Evolutionary conservation across 768 basidiomycete genomes (phyloP).

Genomic region (Boletellus sp.): DNA sequence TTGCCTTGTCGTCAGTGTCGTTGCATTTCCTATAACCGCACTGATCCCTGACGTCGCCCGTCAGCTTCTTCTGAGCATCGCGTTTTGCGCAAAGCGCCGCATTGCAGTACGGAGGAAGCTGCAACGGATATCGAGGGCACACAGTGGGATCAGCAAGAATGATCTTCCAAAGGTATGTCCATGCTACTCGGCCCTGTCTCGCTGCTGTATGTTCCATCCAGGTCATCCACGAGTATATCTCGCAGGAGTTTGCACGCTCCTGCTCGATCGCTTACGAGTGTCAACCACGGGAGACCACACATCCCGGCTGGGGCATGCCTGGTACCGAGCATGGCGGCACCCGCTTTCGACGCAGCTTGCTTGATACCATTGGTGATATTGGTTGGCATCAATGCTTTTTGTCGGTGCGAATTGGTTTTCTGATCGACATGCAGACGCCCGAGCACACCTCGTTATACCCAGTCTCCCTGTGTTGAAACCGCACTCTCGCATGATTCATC

Average conservation of each 20-base stretch:
- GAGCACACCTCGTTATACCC: constrained; percentile 71
- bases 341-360: constrained; percentile 63
- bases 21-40: background rate
- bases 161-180: constrained; percentile 58
- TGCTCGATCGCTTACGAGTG: constrained; percentile 71
- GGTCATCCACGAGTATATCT: constrained; percentile 64
- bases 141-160: constrained; percentile 45
- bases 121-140: constrained; percentile 63
- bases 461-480: constrained; percentile 67
- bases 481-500: constrained; percentile 72
- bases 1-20: constrained; percentile 56
- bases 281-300: constrained; percentile 59
- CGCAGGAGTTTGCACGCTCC: constrained; percentile 71
- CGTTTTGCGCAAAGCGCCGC: constrained; percentile 65
- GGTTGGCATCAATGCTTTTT: constrained; percentile 42
- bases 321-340: constrained; percentile 59
- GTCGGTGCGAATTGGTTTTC: background rate
- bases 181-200: background rate
- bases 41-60: background rate
- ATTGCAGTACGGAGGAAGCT: constrained; percentile 62
- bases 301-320: constrained; percentile 74
- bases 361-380: constrained; percentile 66
- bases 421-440: constrained; percentile 44
- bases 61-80: constrained; percentile 55
- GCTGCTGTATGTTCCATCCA: constrained; percentile 24